Percentiles rank a stretch among this genome's conserved stretches.
phyloP scores from a whole-genome alignment of 1,139 yeast genomes.

The Hansenula lynferdii region DNA sequence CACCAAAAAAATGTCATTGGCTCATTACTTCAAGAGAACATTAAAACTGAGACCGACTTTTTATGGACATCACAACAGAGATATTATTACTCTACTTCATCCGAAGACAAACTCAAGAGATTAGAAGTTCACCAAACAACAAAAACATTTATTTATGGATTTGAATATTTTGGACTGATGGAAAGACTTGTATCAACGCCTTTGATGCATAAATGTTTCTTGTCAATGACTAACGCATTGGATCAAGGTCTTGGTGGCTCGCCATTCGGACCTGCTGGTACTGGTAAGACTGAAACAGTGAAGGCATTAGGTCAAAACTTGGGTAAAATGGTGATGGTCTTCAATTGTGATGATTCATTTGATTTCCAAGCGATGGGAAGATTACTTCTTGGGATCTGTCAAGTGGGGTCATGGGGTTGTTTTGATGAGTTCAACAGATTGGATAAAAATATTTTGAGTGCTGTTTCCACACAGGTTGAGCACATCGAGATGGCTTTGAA shows the following conservation, averaged over 20 bases:
- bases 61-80: slow-evolving; percentile 54
- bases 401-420: slow-evolving; percentile 93
- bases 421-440: slow-evolving; percentile 94
- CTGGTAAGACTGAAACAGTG: slow-evolving; percentile 92
- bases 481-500: slow-evolving; percentile 54
- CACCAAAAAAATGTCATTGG: slow-evolving; percentile 50
- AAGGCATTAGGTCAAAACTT: slow-evolving; percentile 79
- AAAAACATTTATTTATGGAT: slow-evolving; percentile 58
- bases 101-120: slow-evolving; percentile 27
- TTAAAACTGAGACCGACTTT: slow-evolving; percentile 22
- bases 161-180: slow-evolving; percentile 76
- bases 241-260: slow-evolving; percentile 81
- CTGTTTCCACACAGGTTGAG: slow-evolving; percentile 81
- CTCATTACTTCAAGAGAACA: slow-evolving; percentile 21
- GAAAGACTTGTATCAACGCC: slow-evolving; percentile 79
- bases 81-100: slow-evolving; percentile 34
- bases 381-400: slow-evolving; percentile 75
- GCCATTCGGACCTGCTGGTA: slow-evolving; percentile 96
- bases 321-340: slow-evolving; percentile 80
- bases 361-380: slow-evolving; percentile 80
- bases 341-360: slow-evolving; percentile 88
- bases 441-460: slow-evolving; percentile 67
- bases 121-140: slow-evolving; percentile 51
- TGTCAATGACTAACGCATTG: slow-evolving; percentile 72
- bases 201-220: slow-evolving; percentile 56